Evolutionary conservation across 345 rosid species (phyloP).

Genomic region (Salix caprea): DNA sequence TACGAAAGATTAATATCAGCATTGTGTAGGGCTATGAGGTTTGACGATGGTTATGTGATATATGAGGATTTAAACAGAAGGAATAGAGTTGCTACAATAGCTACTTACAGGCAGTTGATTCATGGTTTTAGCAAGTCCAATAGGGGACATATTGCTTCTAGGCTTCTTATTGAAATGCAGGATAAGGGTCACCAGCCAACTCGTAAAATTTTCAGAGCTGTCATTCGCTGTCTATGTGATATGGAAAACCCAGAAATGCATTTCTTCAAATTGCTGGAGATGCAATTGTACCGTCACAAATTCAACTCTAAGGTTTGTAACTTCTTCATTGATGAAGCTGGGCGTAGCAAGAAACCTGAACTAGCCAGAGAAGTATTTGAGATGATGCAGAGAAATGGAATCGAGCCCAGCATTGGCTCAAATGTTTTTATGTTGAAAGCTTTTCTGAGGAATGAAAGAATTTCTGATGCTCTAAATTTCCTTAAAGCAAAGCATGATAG

Average conservation of each 20-base stretch:
- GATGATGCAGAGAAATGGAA: slow-evolving; percentile 52
- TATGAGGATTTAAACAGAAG: slow-evolving; percentile 39
- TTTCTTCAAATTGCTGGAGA: slow-evolving; percentile 41
- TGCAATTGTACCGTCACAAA: slow-evolving; percentile 47
- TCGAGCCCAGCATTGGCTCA: slow-evolving; percentile 37
- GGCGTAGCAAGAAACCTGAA: slow-evolving; percentile 56
- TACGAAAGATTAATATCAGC: slow-evolving; percentile 51
- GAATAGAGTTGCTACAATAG: slow-evolving; percentile 20
- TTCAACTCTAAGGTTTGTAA: slow-evolving; percentile 34
- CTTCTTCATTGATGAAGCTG: slow-evolving; percentile 72
- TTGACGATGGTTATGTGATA: slow-evolving; percentile 58
- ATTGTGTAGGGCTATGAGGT: slow-evolving; percentile 50
- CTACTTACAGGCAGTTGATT: slow-evolving; percentile 46
- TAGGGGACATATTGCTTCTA: slow-evolving; percentile 58
- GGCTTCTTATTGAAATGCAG: slow-evolving; percentile 73
- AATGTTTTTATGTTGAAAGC: slow-evolving; percentile 52
- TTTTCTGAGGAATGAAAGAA: slow-evolving; percentile 50
- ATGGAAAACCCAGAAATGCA: slow-evolving; percentile 45
- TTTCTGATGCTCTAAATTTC: slow-evolving; percentile 59
- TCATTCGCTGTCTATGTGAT: slow-evolving; percentile 42
- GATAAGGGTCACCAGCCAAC: slow-evolving; percentile 50
- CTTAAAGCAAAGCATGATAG: slow-evolving; percentile 34
- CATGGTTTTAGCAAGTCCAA: slow-evolving; percentile 38
- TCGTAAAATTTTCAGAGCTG: slow-evolving; percentile 39
- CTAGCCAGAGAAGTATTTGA: slow-evolving; percentile 63